Evolutionary conservation across 148 eudicot genomes (phyloP), one percentile per base, ranked within the genome.

Genomic region (Camellia japonica): DNA sequence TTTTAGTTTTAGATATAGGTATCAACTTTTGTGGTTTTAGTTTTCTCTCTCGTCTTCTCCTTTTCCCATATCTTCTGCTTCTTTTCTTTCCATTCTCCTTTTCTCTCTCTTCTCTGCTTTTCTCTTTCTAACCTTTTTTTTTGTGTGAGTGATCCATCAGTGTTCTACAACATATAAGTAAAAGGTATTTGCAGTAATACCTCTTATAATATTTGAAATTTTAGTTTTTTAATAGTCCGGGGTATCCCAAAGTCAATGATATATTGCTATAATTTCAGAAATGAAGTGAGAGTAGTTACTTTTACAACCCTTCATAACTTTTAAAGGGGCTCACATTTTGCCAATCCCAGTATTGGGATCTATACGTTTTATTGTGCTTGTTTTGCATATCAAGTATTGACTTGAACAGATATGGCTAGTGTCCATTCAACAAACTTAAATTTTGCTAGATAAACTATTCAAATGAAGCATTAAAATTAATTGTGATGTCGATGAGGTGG

Each of bases 1-100:
- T 66, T 76, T 51, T 77, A 15, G 71, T 16, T 76, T 51, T 77
- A 49, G 71, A 41, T 23, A 30, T 9, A 64, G 18, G 56, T 41
- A 16, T 62, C n/a, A 14, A 30, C 10, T 76, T 11, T 63, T 46
- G 19, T 55, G 46, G 44, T 47, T 47, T 63, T 63, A 30, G 38
- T 30, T 30, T 30, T 30, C 38, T 30, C 38, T 30, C 38, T 30
- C 38, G 38, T 30, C 38, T 30, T 30, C 38, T 30, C 38, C 30
- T 75, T 55, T 61, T 56, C 41, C 74, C 11, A 54, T 15, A 7
- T 52, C 14, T 14, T 43, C 60, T 73, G 23, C 20, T 47, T 73
- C 9, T 51, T 60, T 61, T 73, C 23, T 23, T 73, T 71, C 3
- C 38, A 65, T 8, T 20, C 38, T 15, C 38, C 11, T 65, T 9